Evolutionary conservation across 805 yeast genomes (phyloP).

Genomic region (Tetrapisispora pingtungensis): DNA sequence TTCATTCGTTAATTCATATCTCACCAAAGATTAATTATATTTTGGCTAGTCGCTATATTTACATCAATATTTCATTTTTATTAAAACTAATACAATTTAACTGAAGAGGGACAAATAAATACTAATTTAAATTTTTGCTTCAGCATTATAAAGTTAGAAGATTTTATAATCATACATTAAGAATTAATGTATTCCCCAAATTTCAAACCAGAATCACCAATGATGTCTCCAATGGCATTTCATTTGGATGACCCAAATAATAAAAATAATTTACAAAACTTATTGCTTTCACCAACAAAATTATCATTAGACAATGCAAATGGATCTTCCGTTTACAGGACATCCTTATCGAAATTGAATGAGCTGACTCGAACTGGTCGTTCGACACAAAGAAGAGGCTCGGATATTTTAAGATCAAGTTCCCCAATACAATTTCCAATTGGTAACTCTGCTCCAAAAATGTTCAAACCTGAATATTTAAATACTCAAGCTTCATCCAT

Average conservation of each 20-base stretch:
- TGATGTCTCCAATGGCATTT: slow-evolving; percentile 21
- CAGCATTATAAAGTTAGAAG: too few relatives aligned
- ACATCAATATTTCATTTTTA: too few relatives aligned
- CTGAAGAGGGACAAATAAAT: too few relatives aligned
- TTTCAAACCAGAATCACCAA: slow-evolving; percentile 22
- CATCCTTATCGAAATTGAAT: slow-evolving; percentile 26
- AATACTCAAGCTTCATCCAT: slow-evolving; percentile 3
- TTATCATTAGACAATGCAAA: slow-evolving; percentile 15
- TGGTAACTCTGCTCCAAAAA: slow-evolving; percentile 18
- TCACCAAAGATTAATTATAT: too few relatives aligned
- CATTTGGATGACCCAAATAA: slow-evolving; percentile 20
- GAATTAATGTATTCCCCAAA: slow-evolving; percentile 19
- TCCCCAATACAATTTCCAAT: slow-evolving; percentile 20
- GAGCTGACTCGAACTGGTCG: slow-evolving; percentile 17
- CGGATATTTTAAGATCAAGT: slow-evolving; percentile 21
- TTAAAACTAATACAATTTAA: too few relatives aligned
- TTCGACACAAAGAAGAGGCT: slow-evolving; percentile 12
- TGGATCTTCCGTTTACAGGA: slow-evolving; percentile 13
- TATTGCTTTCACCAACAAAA: slow-evolving; percentile 23
- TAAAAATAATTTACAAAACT: slow-evolving; percentile 10
- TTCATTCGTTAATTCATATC: too few relatives aligned
- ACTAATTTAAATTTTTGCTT: too few relatives aligned
- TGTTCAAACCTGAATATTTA: slow-evolving; percentile 23
- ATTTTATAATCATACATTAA: too few relatives aligned
- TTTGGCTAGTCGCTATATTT: too few relatives aligned